Percentiles rank a stretch among this genome's conserved stretches.
phyloP scores from a whole-genome alignment of 306 rosid species.

The Cicer arietinum region DNA sequence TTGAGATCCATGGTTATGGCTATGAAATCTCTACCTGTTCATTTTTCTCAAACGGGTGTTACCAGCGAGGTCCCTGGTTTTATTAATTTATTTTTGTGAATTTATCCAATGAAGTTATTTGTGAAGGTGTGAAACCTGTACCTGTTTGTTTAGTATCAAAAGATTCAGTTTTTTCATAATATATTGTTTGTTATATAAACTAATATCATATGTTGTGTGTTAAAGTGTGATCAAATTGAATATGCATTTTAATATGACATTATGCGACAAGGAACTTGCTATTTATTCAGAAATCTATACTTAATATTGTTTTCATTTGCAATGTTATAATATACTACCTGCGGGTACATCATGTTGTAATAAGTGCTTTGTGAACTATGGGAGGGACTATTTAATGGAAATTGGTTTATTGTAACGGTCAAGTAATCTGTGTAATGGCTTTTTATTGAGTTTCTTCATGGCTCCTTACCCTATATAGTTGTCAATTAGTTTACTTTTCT shows the following conservation, averaged over 20 bases:
- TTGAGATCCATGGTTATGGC: neutral
- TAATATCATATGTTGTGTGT: too few relatives aligned
- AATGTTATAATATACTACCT: neutral
- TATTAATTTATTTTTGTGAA: neutral
- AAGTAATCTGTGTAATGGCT: neutral
- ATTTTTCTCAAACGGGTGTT: neutral
- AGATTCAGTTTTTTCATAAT: too few relatives aligned
- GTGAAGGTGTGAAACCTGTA: neutral
- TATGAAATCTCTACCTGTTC: neutral
- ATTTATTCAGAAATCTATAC: too few relatives aligned
- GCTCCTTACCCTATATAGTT: neutral
- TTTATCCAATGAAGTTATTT: neutral
- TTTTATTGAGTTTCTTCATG: conserved; percentile 1
- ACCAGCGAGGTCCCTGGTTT: neutral
- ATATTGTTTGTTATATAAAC: too few relatives aligned
- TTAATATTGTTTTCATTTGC: neutral
- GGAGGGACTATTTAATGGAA: neutral
- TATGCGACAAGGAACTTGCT: too few relatives aligned
- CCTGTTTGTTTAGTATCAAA: neutral
- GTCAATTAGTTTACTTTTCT: neutral
- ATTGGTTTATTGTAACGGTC: neutral
- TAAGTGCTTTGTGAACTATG: neutral
- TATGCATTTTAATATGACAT: neutral
- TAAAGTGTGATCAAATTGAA: too few relatives aligned
- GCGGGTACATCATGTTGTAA: neutral